phyloP scores from a whole-genome alignment of 176 grass and related monocot species.

The Rhynchospora breviuscula region DNA sequence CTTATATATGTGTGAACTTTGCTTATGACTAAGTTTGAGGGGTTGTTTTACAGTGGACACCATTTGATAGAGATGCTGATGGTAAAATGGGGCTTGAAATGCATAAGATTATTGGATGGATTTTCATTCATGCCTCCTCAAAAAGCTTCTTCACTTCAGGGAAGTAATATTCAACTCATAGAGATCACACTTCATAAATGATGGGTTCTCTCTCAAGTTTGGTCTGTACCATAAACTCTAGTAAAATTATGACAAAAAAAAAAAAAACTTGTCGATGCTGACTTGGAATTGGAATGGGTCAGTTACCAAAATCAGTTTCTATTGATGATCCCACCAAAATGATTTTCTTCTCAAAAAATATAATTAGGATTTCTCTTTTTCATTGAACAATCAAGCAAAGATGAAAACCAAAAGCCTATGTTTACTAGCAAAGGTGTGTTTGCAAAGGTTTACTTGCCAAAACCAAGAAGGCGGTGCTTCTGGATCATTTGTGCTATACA shows the following conservation, averaged over 20 bases:
- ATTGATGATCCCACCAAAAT: not conserved
- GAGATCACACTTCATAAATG: constrained; percentile 45
- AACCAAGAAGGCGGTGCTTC: not conserved
- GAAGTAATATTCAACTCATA: constrained; percentile 69
- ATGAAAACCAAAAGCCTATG: not conserved
- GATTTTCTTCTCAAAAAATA: not conserved
- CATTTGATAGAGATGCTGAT: constrained; percentile 86
- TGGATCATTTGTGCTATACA: not conserved
- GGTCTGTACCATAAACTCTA: not conserved
- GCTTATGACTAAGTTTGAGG: not conserved
- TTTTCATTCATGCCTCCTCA: constrained; percentile 62
- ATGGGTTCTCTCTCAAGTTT: not conserved
- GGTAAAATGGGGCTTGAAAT: constrained; percentile 89
- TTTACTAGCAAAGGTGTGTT: not conserved
- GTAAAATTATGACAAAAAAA: not conserved
- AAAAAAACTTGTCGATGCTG: not conserved
- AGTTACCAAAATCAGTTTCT: not conserved
- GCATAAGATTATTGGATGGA: constrained; percentile 63
- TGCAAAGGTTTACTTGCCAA: not conserved
- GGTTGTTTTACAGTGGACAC: constrained; percentile 50
- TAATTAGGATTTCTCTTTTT: not conserved
- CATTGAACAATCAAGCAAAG: not conserved
- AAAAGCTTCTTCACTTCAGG: constrained; percentile 57
- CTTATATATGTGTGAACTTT: not conserved
- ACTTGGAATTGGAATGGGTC: no score